Conservation (phyloP, 768 basidiomycete genomes). For the Tephrocybe rancida region DNA sequence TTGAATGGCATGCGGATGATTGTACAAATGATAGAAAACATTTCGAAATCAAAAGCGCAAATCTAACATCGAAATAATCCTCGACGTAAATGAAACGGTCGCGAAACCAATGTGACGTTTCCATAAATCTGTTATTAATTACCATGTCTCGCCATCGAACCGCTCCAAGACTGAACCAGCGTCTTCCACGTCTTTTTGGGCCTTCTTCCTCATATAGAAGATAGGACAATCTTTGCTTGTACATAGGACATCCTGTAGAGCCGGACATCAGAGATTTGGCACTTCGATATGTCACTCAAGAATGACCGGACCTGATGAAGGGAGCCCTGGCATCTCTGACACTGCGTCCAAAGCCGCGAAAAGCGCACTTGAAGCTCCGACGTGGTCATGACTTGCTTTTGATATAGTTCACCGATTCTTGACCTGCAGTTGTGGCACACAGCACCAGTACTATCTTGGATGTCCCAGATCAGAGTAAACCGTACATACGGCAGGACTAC, state of each 20-base stretch:
- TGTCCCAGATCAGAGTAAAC: neutral
- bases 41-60: neutral
- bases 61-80: neutral
- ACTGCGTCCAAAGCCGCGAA: constrained; percentile 97
- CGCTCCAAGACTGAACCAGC: constrained; percentile 76
- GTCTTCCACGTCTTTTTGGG: constrained; percentile 97
- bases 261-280: neutral
- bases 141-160: constrained; percentile 82
- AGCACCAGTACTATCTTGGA: constrained; percentile 84
- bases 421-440: constrained; percentile 94
- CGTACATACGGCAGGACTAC: constrained; percentile 17
- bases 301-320: constrained; percentile 74
- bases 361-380: constrained; percentile 90
- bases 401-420: constrained; percentile 85
- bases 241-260: constrained; percentile 94
- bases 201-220: constrained; percentile 98
- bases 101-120: neutral
- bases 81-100: neutral
- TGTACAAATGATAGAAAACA: neutral
- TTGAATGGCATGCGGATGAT: neutral
- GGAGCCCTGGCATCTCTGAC: constrained; percentile 98
- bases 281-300: neutral
- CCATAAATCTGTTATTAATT: constrained; percentile 12
- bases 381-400: constrained; percentile 78
- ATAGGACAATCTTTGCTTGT: constrained; percentile 98